Conservation (phyloP, 192 early-diverging fungal species). For the Rhizophagus sp. region DNA sequence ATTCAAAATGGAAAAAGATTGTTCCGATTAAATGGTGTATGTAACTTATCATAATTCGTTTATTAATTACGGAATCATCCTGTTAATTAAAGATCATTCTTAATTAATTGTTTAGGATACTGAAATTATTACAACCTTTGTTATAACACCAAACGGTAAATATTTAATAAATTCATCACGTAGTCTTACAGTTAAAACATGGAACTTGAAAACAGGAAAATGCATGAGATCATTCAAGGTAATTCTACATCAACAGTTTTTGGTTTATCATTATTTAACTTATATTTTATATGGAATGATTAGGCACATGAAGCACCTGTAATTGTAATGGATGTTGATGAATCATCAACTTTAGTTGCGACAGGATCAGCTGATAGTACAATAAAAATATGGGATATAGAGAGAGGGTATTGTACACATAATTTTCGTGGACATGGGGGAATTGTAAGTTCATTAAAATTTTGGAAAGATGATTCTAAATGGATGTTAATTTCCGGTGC, state of each 20-base stretch:
- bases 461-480: conserved; percentile 63
- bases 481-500: conserved; percentile 82
- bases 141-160: conserved; percentile 75
- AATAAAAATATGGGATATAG: conserved; percentile 96
- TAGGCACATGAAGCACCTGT: conserved; percentile 92
- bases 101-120: conserved; percentile 55
- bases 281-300: background rate
- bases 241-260: background rate
- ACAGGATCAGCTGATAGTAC: conserved; percentile 95
- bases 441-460: conserved; percentile 82
- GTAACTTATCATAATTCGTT: background rate
- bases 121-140: conserved; percentile 86
- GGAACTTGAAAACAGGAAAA: conserved; percentile 67
- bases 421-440: conserved; percentile 93
- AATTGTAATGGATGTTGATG: conserved; percentile 89
- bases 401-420: conserved; percentile 90
- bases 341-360: conserved; percentile 88
- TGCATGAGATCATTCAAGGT: conserved; percentile 69
- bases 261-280: background rate
- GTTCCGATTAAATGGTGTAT: conserved; percentile 66
- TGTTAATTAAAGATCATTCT: background rate
- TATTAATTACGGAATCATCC: background rate
- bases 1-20: conserved; percentile 65
- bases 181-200: conserved; percentile 76
- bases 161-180: conserved; percentile 81